phyloP scores from a whole-genome alignment of 129 eudicot genomes.

The Smallanthus sonchifolius region DNA sequence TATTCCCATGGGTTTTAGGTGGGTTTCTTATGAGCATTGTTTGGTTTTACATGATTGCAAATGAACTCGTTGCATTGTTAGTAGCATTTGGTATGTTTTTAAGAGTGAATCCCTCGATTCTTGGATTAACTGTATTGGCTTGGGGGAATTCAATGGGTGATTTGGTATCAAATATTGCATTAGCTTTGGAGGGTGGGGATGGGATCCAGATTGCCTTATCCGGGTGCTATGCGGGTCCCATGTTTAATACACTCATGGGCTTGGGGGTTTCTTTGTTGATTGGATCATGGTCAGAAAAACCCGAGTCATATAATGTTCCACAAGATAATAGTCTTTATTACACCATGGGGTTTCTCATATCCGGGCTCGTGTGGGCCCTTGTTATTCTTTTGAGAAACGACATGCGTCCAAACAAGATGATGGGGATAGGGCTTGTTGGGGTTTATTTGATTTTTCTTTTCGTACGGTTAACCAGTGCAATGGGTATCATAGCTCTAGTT shows the following conservation, averaged over 20 bases:
- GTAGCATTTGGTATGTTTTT: conserved; percentile 62
- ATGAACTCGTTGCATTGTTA: conserved; percentile 78
- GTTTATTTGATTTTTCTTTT: conserved; percentile 65
- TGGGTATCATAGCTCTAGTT: conserved; percentile 49
- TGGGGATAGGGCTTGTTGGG: conserved; percentile 74
- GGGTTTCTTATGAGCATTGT: conserved; percentile 92
- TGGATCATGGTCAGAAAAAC: conserved; percentile 68
- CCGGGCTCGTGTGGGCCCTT: conserved; percentile 74
- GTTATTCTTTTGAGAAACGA: conserved; percentile 59
- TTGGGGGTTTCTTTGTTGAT: conserved; percentile 80
- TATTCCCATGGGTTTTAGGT: conserved; percentile 82
- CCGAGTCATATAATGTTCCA: conserved; percentile 53
- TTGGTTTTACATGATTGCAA: conserved; percentile 96
- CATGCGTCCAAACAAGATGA: conserved; percentile 73
- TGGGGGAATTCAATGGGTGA: conserved; percentile 99
- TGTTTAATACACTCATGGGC: conserved; percentile 86
- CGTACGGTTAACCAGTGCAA: conserved; percentile 48
- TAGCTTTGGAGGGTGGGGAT: conserved; percentile 90
- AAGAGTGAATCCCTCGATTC: conserved; percentile 76
- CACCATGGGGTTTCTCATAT: conserved; percentile 70
- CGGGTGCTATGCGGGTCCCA: conserved; percentile 96
- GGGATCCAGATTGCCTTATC: conserved; percentile 93
- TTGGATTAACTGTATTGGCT: conserved; percentile 85
- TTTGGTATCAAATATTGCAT: conserved; percentile 77
- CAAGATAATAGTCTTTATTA: conserved; percentile 63